Percentiles rank a stretch among this genome's conserved stretches.
Conservation (phyloP, 495 filamentous ascomycete species). For the Aspergillus carlsbadensis region DNA sequence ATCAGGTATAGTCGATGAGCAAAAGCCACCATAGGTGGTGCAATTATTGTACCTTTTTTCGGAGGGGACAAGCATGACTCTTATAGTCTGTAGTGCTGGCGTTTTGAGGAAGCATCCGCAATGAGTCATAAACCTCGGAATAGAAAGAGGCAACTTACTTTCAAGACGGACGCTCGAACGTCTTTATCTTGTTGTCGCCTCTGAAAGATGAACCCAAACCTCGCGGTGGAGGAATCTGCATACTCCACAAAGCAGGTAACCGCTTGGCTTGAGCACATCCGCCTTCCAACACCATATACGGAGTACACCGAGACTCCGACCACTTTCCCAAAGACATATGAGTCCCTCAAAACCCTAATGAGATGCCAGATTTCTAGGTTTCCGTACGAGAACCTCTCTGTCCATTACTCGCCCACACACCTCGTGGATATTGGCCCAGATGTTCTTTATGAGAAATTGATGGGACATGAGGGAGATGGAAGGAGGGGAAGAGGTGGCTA, state of each 20-base stretch:
- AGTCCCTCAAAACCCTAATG: slow-evolving; percentile 24
- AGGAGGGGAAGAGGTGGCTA: slow-evolving; percentile 65
- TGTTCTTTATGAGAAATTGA: slow-evolving; percentile 63
- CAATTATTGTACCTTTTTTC: too few species aligned
- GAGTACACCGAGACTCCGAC: slow-evolving; percentile 16
- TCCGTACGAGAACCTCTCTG: slow-evolving; percentile 67
- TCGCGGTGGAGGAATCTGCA: slow-evolving; percentile 4
- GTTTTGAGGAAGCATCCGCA: too few species aligned
- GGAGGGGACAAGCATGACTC: too few species aligned
- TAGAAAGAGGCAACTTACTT: too few species aligned
- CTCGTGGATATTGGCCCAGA: slow-evolving; percentile 54
- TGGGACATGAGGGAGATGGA: slow-evolving; percentile 28
- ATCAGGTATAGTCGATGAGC: too few species aligned
- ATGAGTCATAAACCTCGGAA: too few species aligned
- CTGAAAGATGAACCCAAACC: background rate
- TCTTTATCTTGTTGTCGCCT: too few species aligned
- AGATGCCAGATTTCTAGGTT: slow-evolving; percentile 55
- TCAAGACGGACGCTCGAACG: too few species aligned
- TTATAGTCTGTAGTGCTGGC: too few species aligned
- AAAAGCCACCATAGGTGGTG: too few species aligned
- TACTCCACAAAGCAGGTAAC: slow-evolving; percentile 23
- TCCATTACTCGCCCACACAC: slow-evolving; percentile 55
- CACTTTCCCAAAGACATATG: slow-evolving; percentile 27
- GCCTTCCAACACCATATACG: slow-evolving; percentile 22
- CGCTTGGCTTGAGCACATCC: slow-evolving; percentile 24